A percentile compares a stretch with the other conserved stretches of the same genome.
These are phyloP conservation scores for Delphinella strobiligena DNA, from an alignment of 2,329 filamentous ascomycete genomes.

Conservation along the genomic window DNA sequence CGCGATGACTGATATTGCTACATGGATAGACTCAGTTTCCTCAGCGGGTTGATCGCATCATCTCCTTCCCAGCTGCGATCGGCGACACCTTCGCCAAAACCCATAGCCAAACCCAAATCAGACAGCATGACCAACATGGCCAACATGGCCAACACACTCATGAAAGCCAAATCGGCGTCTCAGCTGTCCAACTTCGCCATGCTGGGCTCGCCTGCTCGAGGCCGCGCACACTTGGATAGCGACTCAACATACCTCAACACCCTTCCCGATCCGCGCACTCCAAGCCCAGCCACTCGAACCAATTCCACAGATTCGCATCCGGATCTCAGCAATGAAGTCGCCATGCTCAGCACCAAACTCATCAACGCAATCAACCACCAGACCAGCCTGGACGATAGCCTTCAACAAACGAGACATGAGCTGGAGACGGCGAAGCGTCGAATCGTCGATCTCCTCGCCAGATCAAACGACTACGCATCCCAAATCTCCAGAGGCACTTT, in stretches of 20 bases:
- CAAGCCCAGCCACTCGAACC: constrained; percentile 9
- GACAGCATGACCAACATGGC: neutral
- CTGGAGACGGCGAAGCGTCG: constrained; percentile 59
- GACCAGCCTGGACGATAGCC: constrained; percentile 76
- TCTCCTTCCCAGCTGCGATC: constrained; percentile 4
- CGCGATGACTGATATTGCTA: no score
- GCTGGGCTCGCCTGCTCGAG: constrained; percentile 2
- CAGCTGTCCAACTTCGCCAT: constrained; percentile 5
- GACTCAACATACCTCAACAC: constrained; percentile 11
- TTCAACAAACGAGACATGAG: constrained; percentile 73
- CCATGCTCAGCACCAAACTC: constrained; percentile 84
- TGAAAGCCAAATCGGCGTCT: constrained; percentile 6
- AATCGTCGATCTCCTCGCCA: constrained; percentile 56
- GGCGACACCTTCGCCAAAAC: constrained; percentile 1
- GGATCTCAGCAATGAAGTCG: constrained; percentile 64
- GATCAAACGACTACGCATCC: constrained; percentile 57
- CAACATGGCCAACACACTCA: neutral
- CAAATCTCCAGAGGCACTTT: constrained; percentile 62
- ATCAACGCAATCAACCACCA: constrained; percentile 97
- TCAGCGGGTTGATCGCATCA: no score
- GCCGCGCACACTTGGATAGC: constrained; percentile 5
- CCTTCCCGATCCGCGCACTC: constrained; percentile 11
- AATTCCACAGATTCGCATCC: constrained; percentile 21
- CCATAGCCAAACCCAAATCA: neutral
- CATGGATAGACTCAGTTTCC: no score